These are phyloP conservation scores for Pseudopithomyces maydicus DNA, from an alignment of 2,329 filamentous ascomycete species.

Conservation along the genomic window DNA sequence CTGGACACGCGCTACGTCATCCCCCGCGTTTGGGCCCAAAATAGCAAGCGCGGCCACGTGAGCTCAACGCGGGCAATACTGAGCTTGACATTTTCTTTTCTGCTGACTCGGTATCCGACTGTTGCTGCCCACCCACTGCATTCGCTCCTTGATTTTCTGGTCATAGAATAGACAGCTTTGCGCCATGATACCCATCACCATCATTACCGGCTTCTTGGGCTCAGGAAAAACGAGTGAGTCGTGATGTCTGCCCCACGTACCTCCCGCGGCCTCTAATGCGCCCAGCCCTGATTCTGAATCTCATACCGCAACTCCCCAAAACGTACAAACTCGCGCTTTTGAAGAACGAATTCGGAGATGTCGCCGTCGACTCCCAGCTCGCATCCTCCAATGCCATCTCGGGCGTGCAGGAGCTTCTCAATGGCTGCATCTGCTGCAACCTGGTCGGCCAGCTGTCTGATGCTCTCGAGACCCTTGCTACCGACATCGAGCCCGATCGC, in stretches of 20 bases:
- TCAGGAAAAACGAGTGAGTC: slow-evolving; percentile 81
- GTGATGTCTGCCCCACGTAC: background rate
- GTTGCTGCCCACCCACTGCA: background rate
- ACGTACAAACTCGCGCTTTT: slow-evolving; percentile 91
- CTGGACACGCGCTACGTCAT: slow-evolving; percentile 13
- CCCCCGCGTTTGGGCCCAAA: slow-evolving; percentile 6
- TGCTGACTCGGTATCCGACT: background rate
- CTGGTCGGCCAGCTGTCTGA: slow-evolving; percentile 88
- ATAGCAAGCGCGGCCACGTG: slow-evolving; percentile 13
- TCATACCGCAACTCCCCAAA: slow-evolving; percentile 85
- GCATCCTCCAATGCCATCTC: slow-evolving; percentile 82
- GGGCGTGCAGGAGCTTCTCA: slow-evolving; percentile 89
- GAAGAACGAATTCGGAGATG: slow-evolving; percentile 97
- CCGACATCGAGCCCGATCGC: slow-evolving; percentile 69
- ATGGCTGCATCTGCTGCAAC: slow-evolving; percentile 99
- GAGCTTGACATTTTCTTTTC: background rate
- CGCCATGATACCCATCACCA: slow-evolving; percentile 78
- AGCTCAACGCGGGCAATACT: background rate
- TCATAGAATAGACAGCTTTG: background rate
- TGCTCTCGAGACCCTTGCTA: slow-evolving; percentile 75
- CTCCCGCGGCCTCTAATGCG: slow-evolving; percentile 4
- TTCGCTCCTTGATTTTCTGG: background rate
- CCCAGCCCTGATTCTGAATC: slow-evolving; percentile 79
- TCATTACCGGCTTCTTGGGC: slow-evolving; percentile 94
- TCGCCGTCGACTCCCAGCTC: slow-evolving; percentile 91